Conservation (phyloP, 1,284 basidiomycete species). For the Chiua sp. region DNA sequence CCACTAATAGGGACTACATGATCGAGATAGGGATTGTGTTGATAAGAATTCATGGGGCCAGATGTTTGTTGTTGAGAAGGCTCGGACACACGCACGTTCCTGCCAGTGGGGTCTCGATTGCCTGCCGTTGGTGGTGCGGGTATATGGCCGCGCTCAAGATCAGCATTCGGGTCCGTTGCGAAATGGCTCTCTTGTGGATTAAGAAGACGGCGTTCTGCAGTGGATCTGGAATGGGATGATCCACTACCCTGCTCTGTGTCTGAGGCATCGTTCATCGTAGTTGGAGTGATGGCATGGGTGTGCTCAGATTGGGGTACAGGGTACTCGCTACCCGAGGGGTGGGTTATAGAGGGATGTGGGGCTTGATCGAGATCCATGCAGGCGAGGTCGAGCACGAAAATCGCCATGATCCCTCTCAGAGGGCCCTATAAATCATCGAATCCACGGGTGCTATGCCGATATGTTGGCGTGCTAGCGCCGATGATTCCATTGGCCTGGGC, state of each 20-base stretch:
- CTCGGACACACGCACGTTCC: not conserved
- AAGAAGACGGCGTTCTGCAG: slow-evolving; percentile 9
- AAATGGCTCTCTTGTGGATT: slow-evolving; percentile 3
- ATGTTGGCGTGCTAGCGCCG: not conserved
- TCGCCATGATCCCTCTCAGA: not conserved
- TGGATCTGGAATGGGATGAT: slow-evolving; percentile 9
- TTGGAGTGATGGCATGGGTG: not conserved
- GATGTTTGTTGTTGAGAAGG: not conserved
- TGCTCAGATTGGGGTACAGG: not conserved
- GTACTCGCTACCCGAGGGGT: not conserved
- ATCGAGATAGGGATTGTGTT: slow-evolving; percentile 23
- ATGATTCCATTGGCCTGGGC: not conserved
- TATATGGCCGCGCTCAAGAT: slow-evolving; percentile 11
- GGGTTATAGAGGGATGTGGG: not conserved
- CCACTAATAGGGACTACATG: slow-evolving; percentile 27
- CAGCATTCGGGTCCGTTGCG: not conserved
- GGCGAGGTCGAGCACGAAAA: not conserved
- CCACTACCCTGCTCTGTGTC: slow-evolving; percentile 1
- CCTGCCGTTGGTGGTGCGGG: slow-evolving; percentile 13
- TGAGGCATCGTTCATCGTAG: not conserved
- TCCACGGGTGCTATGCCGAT: not conserved
- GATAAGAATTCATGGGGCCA: not conserved
- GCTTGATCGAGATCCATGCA: slow-evolving; percentile 21
- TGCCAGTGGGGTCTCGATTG: slow-evolving; percentile 15
- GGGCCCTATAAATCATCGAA: not conserved